Percentiles rank a stretch among this genome's conserved stretches.
These are phyloP conservation scores for Salvia splendens DNA, from an alignment of 257 asterid genomes.

Conservation along the genomic window DNA sequence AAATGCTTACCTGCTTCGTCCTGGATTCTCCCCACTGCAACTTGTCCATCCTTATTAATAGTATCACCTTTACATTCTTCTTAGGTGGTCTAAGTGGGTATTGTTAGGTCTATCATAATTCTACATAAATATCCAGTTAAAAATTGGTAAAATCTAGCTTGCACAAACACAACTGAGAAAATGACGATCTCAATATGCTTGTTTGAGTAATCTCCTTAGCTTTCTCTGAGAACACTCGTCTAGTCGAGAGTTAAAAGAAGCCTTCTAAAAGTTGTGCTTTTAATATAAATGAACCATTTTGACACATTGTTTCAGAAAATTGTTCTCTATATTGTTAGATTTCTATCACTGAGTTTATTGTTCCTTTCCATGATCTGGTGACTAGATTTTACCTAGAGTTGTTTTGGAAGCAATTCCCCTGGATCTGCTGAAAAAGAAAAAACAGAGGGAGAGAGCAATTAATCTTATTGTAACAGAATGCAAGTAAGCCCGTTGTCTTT, in stretches of 20 bases:
- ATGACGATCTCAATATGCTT: slow-evolving; percentile 11
- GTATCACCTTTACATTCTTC: slow-evolving; percentile 7
- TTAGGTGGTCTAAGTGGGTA: not conserved
- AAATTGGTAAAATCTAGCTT: not conserved
- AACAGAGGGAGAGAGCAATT: slow-evolving; percentile 58
- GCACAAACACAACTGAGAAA: not conserved
- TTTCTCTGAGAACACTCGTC: not conserved
- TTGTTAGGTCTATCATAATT: not conserved
- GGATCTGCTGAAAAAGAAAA: slow-evolving; percentile 73
- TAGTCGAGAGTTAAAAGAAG: not conserved
- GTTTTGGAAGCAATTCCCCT: slow-evolving; percentile 82
- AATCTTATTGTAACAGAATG: slow-evolving; percentile 73
- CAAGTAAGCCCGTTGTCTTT: slow-evolving; percentile 53
- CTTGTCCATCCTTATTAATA: slow-evolving; percentile 8
- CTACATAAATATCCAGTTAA: not conserved
- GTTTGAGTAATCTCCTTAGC: not conserved
- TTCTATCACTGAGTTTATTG: slow-evolving; percentile 25
- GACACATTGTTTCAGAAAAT: not conserved
- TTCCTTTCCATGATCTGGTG: slow-evolving; percentile 24
- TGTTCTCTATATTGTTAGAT: not conserved
- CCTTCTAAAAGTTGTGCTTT: slow-evolving; percentile 11
- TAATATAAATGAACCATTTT: slow-evolving; percentile 10
- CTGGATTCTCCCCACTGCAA: not conserved
- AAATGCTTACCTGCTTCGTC: slow-evolving; percentile 2
- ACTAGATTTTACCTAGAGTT: slow-evolving; percentile 81